Evolutionary conservation across 305 asterid genomes (phyloP), one percentile per base, ranked within the genome.

Genomic region (Rubia tinctorum): DNA sequence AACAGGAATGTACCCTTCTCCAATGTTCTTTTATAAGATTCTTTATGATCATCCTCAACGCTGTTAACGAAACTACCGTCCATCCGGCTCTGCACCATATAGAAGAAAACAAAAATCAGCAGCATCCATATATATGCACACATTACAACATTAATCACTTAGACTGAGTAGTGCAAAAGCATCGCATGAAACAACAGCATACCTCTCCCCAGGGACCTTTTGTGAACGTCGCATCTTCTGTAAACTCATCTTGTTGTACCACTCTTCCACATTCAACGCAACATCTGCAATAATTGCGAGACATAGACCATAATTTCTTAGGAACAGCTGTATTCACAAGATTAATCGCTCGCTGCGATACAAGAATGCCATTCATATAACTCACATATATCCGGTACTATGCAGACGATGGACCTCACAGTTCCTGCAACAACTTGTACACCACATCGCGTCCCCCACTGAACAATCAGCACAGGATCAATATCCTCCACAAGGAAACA

Each of bases 221-320:
- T 13, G 71, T 44, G n/a, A 78, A 78, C 56, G 78, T 78, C 18
- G 74, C 72, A 66, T 73, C 77, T 8, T 78, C 81, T 30, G 68
- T 69, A 44, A 45, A 78, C 30, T 60, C 68, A 45, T 73, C 78
- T 64, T 78, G 78, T 68, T 20, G 42, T 25, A 58, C 75, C 18
- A 73, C 63, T 78, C 62, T 78, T 78, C 81, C 81, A 22, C 81
- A 78, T 63, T 78, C 72, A 65, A 67, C 37, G 8, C 81, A 78
- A 25, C 78, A 78, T 63, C 81, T 78, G 67, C 34, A 72, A 71
- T 25, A 66, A 66, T 40, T 30, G 37, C 56, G 66, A 30, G 7
- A 72, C 45, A 55, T 22, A 30, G 27, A 68, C 37, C 22, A 45
- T 6, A n/a, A 72, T 30, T 25, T 47, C 73, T 58, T 30, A 10